Evolutionary conservation across 2,329 filamentous ascomycete genomes (phyloP).

Genomic region (Madurella fahalii): DNA sequence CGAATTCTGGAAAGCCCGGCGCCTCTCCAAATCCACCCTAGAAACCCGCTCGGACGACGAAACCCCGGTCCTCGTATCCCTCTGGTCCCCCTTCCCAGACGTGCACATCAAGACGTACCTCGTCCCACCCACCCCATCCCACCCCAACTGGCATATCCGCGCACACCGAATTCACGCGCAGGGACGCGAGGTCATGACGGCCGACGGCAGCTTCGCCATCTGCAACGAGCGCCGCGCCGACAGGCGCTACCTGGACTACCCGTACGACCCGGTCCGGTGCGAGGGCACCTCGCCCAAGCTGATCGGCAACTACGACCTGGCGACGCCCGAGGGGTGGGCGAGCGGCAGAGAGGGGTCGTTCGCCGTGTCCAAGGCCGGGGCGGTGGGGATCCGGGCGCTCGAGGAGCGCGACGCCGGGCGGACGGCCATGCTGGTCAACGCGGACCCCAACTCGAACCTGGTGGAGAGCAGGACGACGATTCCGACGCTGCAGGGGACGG

Average conservation of each 20-base stretch:
- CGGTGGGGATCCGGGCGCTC: slow-evolving; percentile 53
- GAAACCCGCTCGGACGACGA: slow-evolving; percentile 46
- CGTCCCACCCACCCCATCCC: slow-evolving; percentile 53
- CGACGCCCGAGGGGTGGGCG: slow-evolving; percentile 50
- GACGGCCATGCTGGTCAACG: slow-evolving; percentile 63
- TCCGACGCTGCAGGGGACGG: slow-evolving; percentile 61
- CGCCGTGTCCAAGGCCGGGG: slow-evolving; percentile 47
- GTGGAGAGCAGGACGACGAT: slow-evolving; percentile 68
- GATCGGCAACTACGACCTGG: slow-evolving; percentile 58
- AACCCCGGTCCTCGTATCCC: slow-evolving; percentile 62
- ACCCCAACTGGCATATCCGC: slow-evolving; percentile 67
- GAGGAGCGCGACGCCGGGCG: slow-evolving; percentile 38
- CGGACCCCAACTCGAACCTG: slow-evolving; percentile 75
- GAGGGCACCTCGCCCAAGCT: slow-evolving; percentile 53
- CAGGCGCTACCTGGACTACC: slow-evolving; percentile 45
- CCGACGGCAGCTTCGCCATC: slow-evolving; percentile 72
- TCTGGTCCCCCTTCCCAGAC: slow-evolving; percentile 68
- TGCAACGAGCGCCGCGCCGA: slow-evolving; percentile 47
- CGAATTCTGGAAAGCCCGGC: slow-evolving; percentile 74
- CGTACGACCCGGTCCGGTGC: slow-evolving; percentile 41
- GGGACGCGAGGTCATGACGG: slow-evolving; percentile 61
- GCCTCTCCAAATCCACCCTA: slow-evolving; percentile 60
- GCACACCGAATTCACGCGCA: slow-evolving; percentile 58
- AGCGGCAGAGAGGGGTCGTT: slow-evolving; percentile 51
- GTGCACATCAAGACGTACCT: slow-evolving; percentile 63